These are phyloP conservation scores for Lasiodiplodia gonubiensis DNA, from an alignment of 2,329 filamentous ascomycete genomes.

Conservation along the genomic window DNA sequence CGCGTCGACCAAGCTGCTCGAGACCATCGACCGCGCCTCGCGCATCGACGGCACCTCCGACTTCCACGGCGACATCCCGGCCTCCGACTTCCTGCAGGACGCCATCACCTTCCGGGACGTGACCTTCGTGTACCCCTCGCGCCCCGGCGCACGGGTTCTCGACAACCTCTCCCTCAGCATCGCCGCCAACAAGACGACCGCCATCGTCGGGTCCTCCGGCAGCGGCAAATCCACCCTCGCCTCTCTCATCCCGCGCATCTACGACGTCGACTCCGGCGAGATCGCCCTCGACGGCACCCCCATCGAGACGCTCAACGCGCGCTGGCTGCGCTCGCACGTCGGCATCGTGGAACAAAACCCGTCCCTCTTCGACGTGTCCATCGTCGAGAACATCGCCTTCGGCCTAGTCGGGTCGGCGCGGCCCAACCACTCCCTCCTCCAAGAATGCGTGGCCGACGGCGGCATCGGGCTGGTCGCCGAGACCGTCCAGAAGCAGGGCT, in stretches of 20 bases:
- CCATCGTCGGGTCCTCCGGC: conserved; percentile 62
- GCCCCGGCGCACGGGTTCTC: conserved; percentile 47
- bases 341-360: conserved; percentile 59
- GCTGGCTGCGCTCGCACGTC: conserved; percentile 44
- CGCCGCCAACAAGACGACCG: conserved; percentile 48
- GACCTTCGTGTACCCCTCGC: conserved; percentile 49
- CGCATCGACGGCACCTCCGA: conserved; percentile 50
- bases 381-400: conserved; percentile 61
- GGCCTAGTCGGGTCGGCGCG: conserved; percentile 43
- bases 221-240: conserved; percentile 91
- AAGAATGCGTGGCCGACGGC: background rate
- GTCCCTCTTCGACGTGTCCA: conserved; percentile 57
- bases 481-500: conserved; percentile 57
- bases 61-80: conserved; percentile 1
- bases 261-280: conserved; percentile 44
- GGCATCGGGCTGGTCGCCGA: conserved; percentile 29
- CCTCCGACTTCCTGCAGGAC: conserved; percentile 24
- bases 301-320: conserved; percentile 45
- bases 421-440: background rate
- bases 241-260: conserved; percentile 56
- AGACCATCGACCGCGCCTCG: conserved; percentile 61
- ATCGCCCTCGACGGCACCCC: conserved; percentile 48
- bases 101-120: conserved; percentile 46
- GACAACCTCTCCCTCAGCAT: conserved; percentile 45
- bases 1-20: conserved; percentile 64